A percentile compares a stretch with the other conserved stretches of the same genome.
These are phyloP conservation scores for Alternaria dauci DNA, from an alignment of 2,329 filamentous ascomycete species.

Conservation along the genomic window DNA sequence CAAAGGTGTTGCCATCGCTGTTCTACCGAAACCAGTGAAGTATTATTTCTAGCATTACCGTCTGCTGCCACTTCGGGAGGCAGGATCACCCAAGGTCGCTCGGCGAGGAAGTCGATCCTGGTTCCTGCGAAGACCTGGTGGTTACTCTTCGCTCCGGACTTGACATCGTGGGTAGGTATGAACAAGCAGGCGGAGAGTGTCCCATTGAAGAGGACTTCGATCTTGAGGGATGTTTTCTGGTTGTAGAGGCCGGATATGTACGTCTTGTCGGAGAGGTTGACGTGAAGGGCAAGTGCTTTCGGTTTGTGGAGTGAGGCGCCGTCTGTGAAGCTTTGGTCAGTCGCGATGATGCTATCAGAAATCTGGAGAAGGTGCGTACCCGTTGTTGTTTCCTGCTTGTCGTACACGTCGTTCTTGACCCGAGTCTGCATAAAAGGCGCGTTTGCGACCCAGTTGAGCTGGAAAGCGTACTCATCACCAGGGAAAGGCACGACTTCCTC, in stretches of 20 bases:
- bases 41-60: conserved; percentile 22
- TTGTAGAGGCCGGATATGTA: conserved; percentile 35
- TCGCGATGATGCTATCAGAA: not conserved
- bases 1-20: conserved; percentile 50
- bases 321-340: not conserved
- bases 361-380: not conserved
- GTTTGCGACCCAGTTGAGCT: conserved; percentile 41
- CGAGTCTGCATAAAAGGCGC: conserved; percentile 47
- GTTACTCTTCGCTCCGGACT: conserved; percentile 23
- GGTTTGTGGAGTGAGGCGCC: not conserved
- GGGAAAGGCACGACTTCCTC: conserved; percentile 40
- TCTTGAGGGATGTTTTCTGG: conserved; percentile 51
- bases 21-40: conserved; percentile 4
- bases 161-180: conserved; percentile 34
- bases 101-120: conserved; percentile 50
- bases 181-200: conserved; percentile 48
- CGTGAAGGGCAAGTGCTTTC: conserved; percentile 41
- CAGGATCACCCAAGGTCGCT: conserved; percentile 57
- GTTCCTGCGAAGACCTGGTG: conserved; percentile 51
- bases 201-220: conserved; percentile 61
- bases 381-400: not conserved
- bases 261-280: conserved; percentile 42
- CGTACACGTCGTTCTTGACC: conserved; percentile 10
- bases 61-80: conserved; percentile 36
- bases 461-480: conserved; percentile 31